Base-by-base conservation (phyloP, 768 basidiomycete species). In the Leccinum broughii region DNA sequence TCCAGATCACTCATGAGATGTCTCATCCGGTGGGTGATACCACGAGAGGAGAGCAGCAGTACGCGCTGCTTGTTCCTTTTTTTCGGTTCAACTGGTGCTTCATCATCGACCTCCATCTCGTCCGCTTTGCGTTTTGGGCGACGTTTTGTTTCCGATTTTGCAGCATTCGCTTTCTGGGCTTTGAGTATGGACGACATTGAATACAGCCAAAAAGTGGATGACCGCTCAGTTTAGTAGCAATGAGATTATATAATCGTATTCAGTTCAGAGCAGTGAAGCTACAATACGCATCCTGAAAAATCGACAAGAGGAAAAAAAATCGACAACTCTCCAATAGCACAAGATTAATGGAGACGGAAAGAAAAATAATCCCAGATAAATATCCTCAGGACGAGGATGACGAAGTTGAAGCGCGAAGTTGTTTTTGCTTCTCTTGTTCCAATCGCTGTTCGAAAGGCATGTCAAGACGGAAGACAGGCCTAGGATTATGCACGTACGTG, bases 1-100 rank as follows among this genome's bases (percentile, higher is more conserved):
- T 95, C 92, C 56, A 99, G 70, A 73, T 99, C 97, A 66, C 88
- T 91, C 93, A 98, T 95, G 60, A 99, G 80, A 75, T 99, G 97
- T 63, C 97, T 80, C 95, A 98, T 98, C 28, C 97, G 85, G 75
- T 95, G 91, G 20, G 94, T 98, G 57, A 98, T 84, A 55, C 97
- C 97, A 59, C 97, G 83, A 54, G 96, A 98, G 46, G 91, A 93
- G 54, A 98, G 85, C 68, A 98, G 73, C 56, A 99, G 79, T 6
- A 98, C 95, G 63, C 95, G 86, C 80, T 99, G 96, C 83, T 94
- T 97, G 80, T 98, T 95, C 74, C 85, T 87, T 77, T 85, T 86
- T 70, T 83, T 86, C 15, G 78, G 70, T 7, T 66, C 70, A 37
- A 70, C 66, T 5, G 70, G 62, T 26, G 70, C 76, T 41, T 80